Percentiles rank a stretch among this genome's conserved stretches.
phyloP scores from a whole-genome alignment of 192 early-diverging fungal genomes.

The Coemansia reversa region DNA sequence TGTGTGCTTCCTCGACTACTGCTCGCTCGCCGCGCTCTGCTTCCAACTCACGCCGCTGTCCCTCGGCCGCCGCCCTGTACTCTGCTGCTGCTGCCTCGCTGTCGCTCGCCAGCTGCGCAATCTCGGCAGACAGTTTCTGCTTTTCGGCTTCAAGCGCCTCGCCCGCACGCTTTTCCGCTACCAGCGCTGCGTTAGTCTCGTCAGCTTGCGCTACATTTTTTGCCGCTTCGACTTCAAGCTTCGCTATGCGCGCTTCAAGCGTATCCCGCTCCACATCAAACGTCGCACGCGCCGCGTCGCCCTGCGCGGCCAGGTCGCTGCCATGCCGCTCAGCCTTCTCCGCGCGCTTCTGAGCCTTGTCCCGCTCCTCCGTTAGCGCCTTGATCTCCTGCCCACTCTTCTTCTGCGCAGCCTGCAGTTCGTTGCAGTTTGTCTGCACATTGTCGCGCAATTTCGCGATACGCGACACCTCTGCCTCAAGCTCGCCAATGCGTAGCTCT shows the following conservation, averaged over 20 bases:
- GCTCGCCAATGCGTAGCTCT: conserved; percentile 22
- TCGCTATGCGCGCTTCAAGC: conserved; percentile 9
- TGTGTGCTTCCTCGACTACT: conserved; percentile 11
- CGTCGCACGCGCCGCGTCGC: conserved; percentile 11
- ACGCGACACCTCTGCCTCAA: conserved; percentile 35
- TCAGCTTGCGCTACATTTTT: conserved; percentile 10
- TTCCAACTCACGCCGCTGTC: conserved; percentile 15
- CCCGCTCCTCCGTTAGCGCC: conserved; percentile 1
- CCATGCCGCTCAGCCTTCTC: conserved; percentile 11
- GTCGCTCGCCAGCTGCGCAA: conserved; percentile 5
- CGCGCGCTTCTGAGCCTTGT: conserved; percentile 6
- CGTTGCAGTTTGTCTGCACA: conserved; percentile 43
- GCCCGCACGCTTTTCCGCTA: conserved; percentile 12
- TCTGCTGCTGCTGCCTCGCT: conserved; percentile 7
- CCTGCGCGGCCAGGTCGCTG: conserved; percentile 13
- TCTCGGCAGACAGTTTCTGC: conserved; percentile 13
- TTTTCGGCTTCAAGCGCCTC: conserved; percentile 8
- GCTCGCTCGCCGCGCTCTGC: conserved; percentile 17
- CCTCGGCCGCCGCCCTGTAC: conserved; percentile 7
- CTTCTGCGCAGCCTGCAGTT: conserved; percentile 24
- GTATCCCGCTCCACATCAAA: conserved; percentile 10
- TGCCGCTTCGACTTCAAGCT: conserved; percentile 11
- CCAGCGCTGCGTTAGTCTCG: conserved; percentile 5
- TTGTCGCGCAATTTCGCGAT: conserved; percentile 29
- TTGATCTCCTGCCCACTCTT: conserved; percentile 20